Conservation (phyloP, 768 basidiomycete species). For the Dacryopinax spathularia region DNA sequence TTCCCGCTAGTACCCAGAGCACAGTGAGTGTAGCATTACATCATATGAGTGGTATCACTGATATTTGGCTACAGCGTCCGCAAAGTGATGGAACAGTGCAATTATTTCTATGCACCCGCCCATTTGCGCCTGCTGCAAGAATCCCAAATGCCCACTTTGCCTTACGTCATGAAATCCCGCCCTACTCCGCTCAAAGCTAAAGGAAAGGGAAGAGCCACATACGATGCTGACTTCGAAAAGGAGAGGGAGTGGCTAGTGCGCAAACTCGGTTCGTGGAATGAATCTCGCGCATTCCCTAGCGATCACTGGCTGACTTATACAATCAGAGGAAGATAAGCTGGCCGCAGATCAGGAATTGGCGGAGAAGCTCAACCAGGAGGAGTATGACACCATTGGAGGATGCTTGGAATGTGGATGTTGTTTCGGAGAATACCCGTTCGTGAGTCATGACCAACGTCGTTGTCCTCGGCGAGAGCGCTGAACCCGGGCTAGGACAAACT, state of each 20-base stretch:
- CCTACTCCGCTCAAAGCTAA: constrained; percentile 23
- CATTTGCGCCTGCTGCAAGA: constrained; percentile 38
- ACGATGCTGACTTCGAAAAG: constrained; percentile 34
- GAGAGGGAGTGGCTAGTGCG: constrained; percentile 35
- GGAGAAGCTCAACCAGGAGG: constrained; percentile 33
- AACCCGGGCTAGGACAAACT: constrained; percentile 46
- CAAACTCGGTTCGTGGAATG: constrained; percentile 19
- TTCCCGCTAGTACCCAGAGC: constrained; percentile 1
- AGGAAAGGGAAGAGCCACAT: constrained; percentile 29
- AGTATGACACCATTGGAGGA: constrained; percentile 29
- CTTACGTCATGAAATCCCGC: constrained; percentile 28
- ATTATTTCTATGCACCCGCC: constrained; percentile 49
- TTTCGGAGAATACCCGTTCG: constrained; percentile 57
- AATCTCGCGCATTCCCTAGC: not conserved
- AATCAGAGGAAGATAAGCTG: constrained; percentile 17
- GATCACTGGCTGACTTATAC: not conserved
- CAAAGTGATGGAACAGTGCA: not conserved
- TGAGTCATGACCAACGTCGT: constrained; percentile 19
- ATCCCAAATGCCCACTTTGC: constrained; percentile 16
- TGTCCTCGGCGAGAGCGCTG: not conserved
- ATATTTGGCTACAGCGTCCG: not conserved
- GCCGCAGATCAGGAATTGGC: constrained; percentile 22
- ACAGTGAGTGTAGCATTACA: not conserved
- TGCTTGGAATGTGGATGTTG: constrained; percentile 85
- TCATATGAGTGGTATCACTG: not conserved